These are phyloP conservation scores for Dactylellina parvicollis DNA, from an alignment of 2,329 filamentous ascomycete species.

Conservation along the genomic window DNA sequence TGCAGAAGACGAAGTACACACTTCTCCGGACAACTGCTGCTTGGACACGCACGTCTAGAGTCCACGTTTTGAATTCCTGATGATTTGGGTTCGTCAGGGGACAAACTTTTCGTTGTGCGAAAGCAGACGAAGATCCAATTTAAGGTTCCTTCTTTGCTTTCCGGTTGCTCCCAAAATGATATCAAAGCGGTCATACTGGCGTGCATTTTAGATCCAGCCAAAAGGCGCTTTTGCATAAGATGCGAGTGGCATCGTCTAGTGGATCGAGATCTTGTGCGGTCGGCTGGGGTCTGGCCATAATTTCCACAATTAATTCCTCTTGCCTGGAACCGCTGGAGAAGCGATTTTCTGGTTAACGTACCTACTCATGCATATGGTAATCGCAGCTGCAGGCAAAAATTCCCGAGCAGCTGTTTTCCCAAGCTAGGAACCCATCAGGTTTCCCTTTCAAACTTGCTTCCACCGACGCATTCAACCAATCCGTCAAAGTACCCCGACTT, in stretches of 20 bases:
- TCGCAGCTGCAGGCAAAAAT: conserved; percentile 22
- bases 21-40: too few species aligned
- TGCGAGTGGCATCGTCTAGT: conserved; percentile 15
- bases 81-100: conserved; percentile 12
- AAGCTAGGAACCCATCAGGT: not conserved
- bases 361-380: conserved; percentile 1
- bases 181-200: not conserved
- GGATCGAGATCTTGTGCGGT: conserved; percentile 43
- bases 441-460: not conserved
- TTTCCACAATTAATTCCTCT: conserved; percentile 30
- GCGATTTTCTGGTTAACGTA: conserved; percentile 1
- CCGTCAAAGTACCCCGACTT: not conserved
- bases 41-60: too few species aligned
- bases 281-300: conserved; percentile 36
- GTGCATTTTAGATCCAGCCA: conserved; percentile 19
- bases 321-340: conserved; percentile 22
- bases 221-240: not conserved
- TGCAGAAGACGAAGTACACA: too few species aligned
- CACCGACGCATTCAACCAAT: not conserved
- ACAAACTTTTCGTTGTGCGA: not conserved
- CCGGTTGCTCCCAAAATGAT: conserved; percentile 7
- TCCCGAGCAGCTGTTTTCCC: conserved; percentile 10
- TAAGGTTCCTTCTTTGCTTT: conserved; percentile 11
- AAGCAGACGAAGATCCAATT: conserved; percentile 22
- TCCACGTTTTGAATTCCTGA: conserved; percentile 14